phyloP scores from a whole-genome alignment of 768 basidiomycete species.

The Paxillus involutus region DNA sequence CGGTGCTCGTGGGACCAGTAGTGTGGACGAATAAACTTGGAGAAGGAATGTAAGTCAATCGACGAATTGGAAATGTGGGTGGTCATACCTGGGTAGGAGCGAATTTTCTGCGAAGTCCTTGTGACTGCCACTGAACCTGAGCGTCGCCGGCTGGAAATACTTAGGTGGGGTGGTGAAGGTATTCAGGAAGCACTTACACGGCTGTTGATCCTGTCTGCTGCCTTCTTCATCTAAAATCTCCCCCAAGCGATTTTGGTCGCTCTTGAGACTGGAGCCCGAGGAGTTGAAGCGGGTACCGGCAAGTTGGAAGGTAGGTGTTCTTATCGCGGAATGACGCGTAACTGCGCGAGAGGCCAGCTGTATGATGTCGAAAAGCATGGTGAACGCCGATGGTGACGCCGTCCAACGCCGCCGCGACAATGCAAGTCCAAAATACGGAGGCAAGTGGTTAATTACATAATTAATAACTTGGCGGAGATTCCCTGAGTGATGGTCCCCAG shows the following conservation, averaged over 20 bases:
- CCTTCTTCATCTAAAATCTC: constrained; percentile 27
- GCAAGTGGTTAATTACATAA: neutral
- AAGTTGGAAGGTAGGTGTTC: neutral
- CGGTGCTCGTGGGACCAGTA: constrained; percentile 42
- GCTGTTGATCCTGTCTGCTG: constrained; percentile 1
- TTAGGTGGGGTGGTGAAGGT: neutral
- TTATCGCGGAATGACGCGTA: constrained; percentile 2
- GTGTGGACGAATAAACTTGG: constrained; percentile 48
- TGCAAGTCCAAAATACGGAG: neutral
- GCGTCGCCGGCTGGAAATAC: constrained; percentile 5
- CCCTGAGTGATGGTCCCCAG: constrained; percentile 4
- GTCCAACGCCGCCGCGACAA: too few species aligned
- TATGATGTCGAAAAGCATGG: constrained; percentile 14
- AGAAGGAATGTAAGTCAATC: neutral
- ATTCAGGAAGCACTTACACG: neutral
- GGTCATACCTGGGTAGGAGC: constrained; percentile 19
- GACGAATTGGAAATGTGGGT: too few species aligned
- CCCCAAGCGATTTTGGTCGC: constrained; percentile 22
- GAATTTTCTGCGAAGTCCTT: constrained; percentile 29
- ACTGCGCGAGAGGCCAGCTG: constrained; percentile 13
- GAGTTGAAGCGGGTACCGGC: constrained; percentile 1
- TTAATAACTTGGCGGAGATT: constrained; percentile 6
- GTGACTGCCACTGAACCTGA: constrained; percentile 17
- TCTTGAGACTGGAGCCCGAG: constrained; percentile 16
- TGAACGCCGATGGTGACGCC: too few species aligned